Evolutionary conservation across 352 stramenopile genomes (phyloP), one percentile per base, ranked within the genome.

Genomic region (Stramenopiles sp.): DNA sequence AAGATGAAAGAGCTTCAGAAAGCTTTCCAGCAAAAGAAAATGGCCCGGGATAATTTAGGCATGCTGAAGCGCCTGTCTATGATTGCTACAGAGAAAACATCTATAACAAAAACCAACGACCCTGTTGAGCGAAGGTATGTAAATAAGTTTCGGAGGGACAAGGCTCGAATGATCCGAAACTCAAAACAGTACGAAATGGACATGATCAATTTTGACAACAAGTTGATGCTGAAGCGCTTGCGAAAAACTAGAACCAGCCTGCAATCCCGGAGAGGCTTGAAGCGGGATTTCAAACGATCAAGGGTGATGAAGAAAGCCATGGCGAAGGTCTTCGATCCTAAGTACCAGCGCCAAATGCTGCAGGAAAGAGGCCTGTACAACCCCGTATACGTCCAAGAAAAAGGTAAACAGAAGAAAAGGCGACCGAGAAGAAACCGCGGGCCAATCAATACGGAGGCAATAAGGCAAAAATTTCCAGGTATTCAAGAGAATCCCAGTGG

Each of bases 161-260:
- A 53, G 25, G 43, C 43, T 18, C 12, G 43, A 25, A 53, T 53
- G 43, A 53, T 53, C 12, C 43, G 25, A 53, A 53, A 53, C 25
- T 18, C 43, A 25, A 53, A 53, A 53, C 43, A 53, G 25, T 53
- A 53, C 43, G 43, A 53, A 25, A 18, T 53, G 25, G 25, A 53
- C 25, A 53, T 53, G 43, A 25, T 53, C 43, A 53, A 53, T 25
- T 53, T 53, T 53, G 43, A 53, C 43, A 53, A 53, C 43, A 53
- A 53, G 25, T 53, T 53, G 43, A 53, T 53, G 43, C 25, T 53
- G 43, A 53, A 53, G 25, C 12, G 43, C 12, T 25, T 53, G 12
- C 43, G 43, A 53, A 53, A 53, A 25, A 53, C 43, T 12, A 53
- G 43, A 25, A 53, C 43, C 12, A 53, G 43, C 43, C 25, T 53